phyloP scores from a whole-genome alignment of 768 basidiomycete genomes.

The Suillus ampliporus region DNA sequence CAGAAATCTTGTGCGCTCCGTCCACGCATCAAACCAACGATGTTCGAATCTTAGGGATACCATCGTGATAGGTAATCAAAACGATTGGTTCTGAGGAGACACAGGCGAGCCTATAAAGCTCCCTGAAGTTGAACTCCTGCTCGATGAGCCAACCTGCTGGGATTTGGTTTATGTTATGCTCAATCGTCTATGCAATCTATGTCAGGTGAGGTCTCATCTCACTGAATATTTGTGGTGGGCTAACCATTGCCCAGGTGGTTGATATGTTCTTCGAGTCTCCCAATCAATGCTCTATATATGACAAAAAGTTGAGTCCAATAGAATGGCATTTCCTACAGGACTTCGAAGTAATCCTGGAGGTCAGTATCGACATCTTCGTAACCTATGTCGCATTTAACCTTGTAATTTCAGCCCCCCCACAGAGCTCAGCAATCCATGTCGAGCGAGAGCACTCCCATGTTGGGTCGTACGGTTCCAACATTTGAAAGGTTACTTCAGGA shows the following conservation, averaged over 20 bases:
- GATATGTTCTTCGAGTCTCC: slow-evolving; percentile 1
- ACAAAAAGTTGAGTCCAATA: background rate
- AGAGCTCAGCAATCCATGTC: too few species aligned
- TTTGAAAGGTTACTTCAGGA: background rate
- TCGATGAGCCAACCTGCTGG: slow-evolving; percentile 42
- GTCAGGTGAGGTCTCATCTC: too few species aligned
- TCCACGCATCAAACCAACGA: slow-evolving; percentile 1
- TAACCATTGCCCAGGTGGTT: background rate
- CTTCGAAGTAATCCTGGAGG: slow-evolving; percentile 7
- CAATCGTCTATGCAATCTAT: background rate
- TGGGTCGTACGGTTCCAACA: background rate
- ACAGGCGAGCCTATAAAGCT: background rate
- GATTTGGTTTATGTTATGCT: too few species aligned
- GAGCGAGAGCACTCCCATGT: too few species aligned
- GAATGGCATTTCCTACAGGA: slow-evolving; percentile 12
- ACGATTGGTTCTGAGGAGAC: too few species aligned
- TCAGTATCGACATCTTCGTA: too few species aligned
- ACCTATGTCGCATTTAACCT: too few species aligned
- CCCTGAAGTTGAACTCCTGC: slow-evolving; percentile 11
- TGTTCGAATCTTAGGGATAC: slow-evolving; percentile 1
- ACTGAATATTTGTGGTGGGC: too few species aligned
- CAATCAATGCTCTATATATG: background rate
- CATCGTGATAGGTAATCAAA: slow-evolving; percentile 3
- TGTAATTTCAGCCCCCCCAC: too few species aligned
- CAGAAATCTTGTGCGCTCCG: background rate